Evolutionary conservation across 2,329 filamentous ascomycete genomes (phyloP).

Genomic region (Hymenoscyphus albidus): DNA sequence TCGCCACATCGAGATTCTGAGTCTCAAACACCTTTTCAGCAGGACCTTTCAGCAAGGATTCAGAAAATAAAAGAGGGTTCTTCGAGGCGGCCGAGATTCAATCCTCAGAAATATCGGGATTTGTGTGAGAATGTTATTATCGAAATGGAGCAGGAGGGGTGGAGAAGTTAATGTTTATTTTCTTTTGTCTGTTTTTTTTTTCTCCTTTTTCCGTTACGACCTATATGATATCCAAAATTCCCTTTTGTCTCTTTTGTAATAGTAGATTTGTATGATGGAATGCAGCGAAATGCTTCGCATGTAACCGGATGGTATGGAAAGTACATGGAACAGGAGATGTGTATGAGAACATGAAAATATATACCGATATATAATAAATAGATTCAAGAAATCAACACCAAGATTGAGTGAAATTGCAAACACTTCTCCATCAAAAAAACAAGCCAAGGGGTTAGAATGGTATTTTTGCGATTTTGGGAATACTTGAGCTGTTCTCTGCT

Average conservation of each 20-base stretch:
- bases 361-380: neutral
- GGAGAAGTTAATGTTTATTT: slow-evolving; percentile 2
- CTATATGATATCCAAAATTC: neutral
- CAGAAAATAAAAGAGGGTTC: slow-evolving; percentile 21
- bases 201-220: neutral
- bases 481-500: neutral
- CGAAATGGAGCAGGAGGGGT: slow-evolving; percentile 19
- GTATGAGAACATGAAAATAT: neutral
- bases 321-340: neutral
- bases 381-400: neutral
- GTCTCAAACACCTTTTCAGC: neutral
- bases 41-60: slow-evolving; percentile 14
- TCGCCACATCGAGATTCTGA: neutral
- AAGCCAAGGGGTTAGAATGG: no score
- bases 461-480: no score
- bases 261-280: neutral
- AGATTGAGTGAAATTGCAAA: neutral
- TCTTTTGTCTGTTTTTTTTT: neutral
- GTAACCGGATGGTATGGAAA: neutral
- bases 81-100: slow-evolving; percentile 28
- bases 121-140: slow-evolving; percentile 28
- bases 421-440: neutral
- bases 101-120: slow-evolving; percentile 24
- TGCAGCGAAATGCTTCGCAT: neutral
- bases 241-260: neutral